Percentiles rank a stretch among this genome's conserved stretches.
phyloP scores from a whole-genome alignment of 805 yeast genomes.

The Tetrapisispora nanseiensis region DNA sequence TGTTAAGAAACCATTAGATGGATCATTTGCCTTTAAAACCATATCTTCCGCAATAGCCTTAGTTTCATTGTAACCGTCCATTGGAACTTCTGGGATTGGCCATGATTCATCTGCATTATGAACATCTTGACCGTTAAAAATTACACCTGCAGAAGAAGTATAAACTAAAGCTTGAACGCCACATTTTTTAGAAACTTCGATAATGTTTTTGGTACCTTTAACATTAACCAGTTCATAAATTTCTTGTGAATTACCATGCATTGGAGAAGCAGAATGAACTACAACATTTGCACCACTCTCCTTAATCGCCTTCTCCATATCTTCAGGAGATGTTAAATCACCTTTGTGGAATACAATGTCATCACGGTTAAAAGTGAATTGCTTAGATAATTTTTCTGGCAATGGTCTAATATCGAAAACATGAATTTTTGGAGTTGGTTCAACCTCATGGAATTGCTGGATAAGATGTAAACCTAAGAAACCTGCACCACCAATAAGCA shows the following conservation, averaged over 20 bases:
- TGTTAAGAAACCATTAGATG: conserved; percentile 50
- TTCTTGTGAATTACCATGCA: conserved; percentile 77
- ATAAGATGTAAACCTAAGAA: conserved; percentile 86
- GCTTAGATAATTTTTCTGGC: conserved; percentile 60
- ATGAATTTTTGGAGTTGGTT: conserved; percentile 63
- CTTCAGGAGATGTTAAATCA: conserved; percentile 68
- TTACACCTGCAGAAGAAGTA: conserved; percentile 96
- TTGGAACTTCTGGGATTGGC: conserved; percentile 85
- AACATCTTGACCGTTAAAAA: conserved; percentile 89
- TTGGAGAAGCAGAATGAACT: conserved; percentile 94
- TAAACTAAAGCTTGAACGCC: conserved; percentile 63
- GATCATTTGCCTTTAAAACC: conserved; percentile 65
- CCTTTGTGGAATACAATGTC: conserved; percentile 62
- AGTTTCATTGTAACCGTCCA: conserved; percentile 96
- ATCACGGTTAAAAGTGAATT: conserved; percentile 60
- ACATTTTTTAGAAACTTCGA: conserved; percentile 48
- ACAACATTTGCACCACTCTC: conserved; percentile 57
- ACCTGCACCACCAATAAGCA: conserved; percentile 93
- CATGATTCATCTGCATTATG: conserved; percentile 87
- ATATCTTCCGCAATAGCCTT: conserved; percentile 83
- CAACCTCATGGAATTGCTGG: conserved; percentile 62
- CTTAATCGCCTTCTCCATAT: conserved; percentile 54
- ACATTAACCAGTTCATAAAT: conserved; percentile 87
- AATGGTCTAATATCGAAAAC: conserved; percentile 88
- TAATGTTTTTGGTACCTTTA: conserved; percentile 70